Conservation (phyloP, 192 early-diverging fungal species). For the Lobosporangium transversale region DNA sequence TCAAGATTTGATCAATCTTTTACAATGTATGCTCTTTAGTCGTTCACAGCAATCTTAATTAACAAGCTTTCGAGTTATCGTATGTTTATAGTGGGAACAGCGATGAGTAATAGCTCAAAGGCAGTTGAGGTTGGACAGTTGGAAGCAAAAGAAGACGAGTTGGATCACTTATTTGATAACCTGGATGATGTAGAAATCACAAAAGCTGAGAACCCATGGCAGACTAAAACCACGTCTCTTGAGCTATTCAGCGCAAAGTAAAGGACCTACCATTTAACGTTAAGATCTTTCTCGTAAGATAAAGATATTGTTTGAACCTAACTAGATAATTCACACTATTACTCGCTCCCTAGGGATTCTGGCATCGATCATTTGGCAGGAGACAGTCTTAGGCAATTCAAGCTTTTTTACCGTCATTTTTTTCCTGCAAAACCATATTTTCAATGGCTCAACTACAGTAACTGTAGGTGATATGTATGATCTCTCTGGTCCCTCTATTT, state of each 20-base stretch:
- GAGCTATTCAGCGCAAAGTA: constrained; percentile 16
- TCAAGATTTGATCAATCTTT: too few species aligned
- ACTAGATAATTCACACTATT: not conserved
- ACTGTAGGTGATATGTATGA: constrained; percentile 56
- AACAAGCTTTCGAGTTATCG: not conserved
- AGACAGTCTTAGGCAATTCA: constrained; percentile 47
- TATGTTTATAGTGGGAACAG: not conserved
- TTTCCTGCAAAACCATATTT: constrained; percentile 88
- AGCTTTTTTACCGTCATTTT: constrained; percentile 83
- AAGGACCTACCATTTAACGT: not conserved
- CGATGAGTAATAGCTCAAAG: not conserved
- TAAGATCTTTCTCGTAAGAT: too few species aligned
- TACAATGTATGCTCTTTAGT: too few species aligned
- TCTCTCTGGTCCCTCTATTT: too few species aligned
- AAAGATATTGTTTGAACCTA: not conserved
- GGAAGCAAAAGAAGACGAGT: constrained; percentile 9
- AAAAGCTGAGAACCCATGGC: constrained; percentile 14
- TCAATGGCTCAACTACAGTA: constrained; percentile 87
- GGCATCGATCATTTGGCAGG: constrained; percentile 10
- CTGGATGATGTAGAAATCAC: constrained; percentile 16
- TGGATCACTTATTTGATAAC: constrained; percentile 37
- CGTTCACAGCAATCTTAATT: not conserved
- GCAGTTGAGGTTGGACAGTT: constrained; percentile 35
- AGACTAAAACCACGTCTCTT: not conserved
- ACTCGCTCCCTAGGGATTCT: not conserved